Evolutionary conservation across 495 filamentous ascomycete species (phyloP), one percentile per base, ranked within the genome.

Genomic region (Daldinia decipiens): DNA sequence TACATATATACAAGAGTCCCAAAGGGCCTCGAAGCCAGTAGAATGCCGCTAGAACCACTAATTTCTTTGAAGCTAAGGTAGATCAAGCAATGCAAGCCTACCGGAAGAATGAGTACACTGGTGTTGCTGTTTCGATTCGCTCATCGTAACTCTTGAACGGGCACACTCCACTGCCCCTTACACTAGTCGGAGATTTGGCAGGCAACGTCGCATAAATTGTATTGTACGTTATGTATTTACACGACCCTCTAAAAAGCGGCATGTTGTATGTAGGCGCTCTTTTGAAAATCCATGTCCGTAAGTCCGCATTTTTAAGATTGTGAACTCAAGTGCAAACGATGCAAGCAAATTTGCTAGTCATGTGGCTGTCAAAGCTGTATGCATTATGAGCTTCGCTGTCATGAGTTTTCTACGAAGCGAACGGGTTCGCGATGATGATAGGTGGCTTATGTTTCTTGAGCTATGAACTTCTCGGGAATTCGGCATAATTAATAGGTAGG

Each of bases 1-100:
- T 32, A 32, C 6, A 32, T 32, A 32, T 7, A 59, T 27, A 65
- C 31, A 27, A 56, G 62, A 67, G 54, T 47, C 32, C 63, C 9
- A 63, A 55, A 53, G 27, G 21, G 26, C 36, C 47, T 67, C 43
- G 69, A 71, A 67, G 63, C 19, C 55, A 17, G 27, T 67, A 60
- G 69, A 72, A 72, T 36, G 54, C 64, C 38, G 11, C 69, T 67
- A 72, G 69, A 72, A 67, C 27, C 50, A 53, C 24, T 58, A 40
- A 39, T 59, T 52, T 59, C 47, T 13, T 51, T 21, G 27, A 39
- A 65, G 59, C 51, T 61, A 68, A 52, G 7, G 36, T 56, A 29
- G 13, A 67, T 72, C 24, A 51, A 32, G 50, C 15, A 62, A 56
- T 62, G 53, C 27, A 52, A 29, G 61, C 54, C 57, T 62, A 56